Evolutionary conservation across 768 basidiomycete species (phyloP).

Genomic region (Leccinum imitatum): DNA sequence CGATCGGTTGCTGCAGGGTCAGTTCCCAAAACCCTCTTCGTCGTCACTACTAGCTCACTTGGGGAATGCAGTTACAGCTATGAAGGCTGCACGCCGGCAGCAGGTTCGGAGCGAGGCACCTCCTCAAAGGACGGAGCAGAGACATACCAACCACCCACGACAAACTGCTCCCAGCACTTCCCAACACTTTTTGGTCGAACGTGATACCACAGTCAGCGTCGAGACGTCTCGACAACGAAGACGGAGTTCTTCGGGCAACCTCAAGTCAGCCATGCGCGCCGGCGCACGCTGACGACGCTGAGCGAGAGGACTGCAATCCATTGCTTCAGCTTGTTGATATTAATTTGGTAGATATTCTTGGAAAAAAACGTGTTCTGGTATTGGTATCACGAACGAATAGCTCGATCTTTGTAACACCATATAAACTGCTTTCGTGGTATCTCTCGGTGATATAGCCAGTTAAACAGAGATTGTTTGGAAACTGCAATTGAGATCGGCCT

Average conservation of each 20-base stretch:
- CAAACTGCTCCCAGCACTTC: conserved; percentile 13
- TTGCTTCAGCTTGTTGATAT: conserved; percentile 6
- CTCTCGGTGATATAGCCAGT: conserved; percentile 16
- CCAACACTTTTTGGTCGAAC: conserved; percentile 31
- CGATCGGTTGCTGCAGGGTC: conserved; percentile 63
- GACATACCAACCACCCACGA: conserved; percentile 32
- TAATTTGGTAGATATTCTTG: conserved; percentile 8
- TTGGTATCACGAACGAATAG: conserved; percentile 6
- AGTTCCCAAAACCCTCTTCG: not conserved
- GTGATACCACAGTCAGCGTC: conserved; percentile 31
- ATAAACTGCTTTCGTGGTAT: conserved; percentile 2
- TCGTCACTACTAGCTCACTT: conserved; percentile 10
- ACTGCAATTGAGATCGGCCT: conserved; percentile 18
- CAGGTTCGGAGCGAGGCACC: conserved; percentile 14
- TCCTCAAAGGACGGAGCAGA: conserved; percentile 26
- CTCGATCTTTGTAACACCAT: conserved; percentile 25
- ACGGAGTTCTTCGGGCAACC: conserved; percentile 30
- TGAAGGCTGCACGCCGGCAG: conserved; percentile 19
- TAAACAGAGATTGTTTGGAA: conserved; percentile 13
- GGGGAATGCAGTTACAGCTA: conserved; percentile 24
- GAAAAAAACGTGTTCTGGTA: conserved; percentile 9
- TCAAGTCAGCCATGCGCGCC: conserved; percentile 38
- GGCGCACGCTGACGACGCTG: conserved; percentile 30
- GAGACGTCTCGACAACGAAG: conserved; percentile 30
- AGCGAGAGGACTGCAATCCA: not conserved